phyloP scores from a whole-genome alignment of 225 moss, liverwort and hornwort species.

The Anthoceros angustus region DNA sequence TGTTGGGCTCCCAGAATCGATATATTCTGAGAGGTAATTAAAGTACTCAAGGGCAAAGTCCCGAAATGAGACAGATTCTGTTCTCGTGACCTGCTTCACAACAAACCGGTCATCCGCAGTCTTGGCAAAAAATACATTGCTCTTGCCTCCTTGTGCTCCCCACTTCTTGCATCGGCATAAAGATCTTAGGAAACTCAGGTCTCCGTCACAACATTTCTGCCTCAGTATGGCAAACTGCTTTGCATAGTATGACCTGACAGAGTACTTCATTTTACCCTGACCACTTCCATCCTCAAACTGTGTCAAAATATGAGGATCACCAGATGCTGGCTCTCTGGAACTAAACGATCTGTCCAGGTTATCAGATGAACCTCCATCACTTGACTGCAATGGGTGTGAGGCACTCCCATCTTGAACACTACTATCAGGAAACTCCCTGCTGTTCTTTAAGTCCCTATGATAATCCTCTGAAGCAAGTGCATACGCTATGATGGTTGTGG shows the following conservation, averaged over 20 bases:
- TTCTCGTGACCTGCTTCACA: constrained; percentile 88
- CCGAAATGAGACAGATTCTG: constrained; percentile 74
- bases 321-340: constrained; percentile 21
- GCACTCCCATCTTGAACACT: constrained; percentile 12
- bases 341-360: constrained; percentile 20
- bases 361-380: constrained; percentile 11
- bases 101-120: constrained; percentile 92
- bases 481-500: constrained; percentile 77
- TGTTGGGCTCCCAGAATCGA: constrained; percentile 67
- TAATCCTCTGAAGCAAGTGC: constrained; percentile 65
- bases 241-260: constrained; percentile 75
- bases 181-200: constrained; percentile 64
- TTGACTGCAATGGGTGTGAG: constrained; percentile 19
- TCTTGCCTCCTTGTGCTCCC: constrained; percentile 96
- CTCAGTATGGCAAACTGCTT: constrained; percentile 74
- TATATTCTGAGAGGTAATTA: constrained; percentile 67
- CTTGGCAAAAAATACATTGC: constrained; percentile 93
- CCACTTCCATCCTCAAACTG: constrained; percentile 41
- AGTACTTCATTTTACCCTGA: constrained; percentile 53
- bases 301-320: constrained; percentile 21
- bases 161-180: constrained; percentile 88
- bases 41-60: constrained; percentile 84
- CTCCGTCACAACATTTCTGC: constrained; percentile 70
- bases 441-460: constrained; percentile 44
- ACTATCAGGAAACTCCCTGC: constrained; percentile 19